These are phyloP conservation scores for Fusarium poae DNA, from an alignment of 2,329 filamentous ascomycete genomes.

Conservation along the genomic window DNA sequence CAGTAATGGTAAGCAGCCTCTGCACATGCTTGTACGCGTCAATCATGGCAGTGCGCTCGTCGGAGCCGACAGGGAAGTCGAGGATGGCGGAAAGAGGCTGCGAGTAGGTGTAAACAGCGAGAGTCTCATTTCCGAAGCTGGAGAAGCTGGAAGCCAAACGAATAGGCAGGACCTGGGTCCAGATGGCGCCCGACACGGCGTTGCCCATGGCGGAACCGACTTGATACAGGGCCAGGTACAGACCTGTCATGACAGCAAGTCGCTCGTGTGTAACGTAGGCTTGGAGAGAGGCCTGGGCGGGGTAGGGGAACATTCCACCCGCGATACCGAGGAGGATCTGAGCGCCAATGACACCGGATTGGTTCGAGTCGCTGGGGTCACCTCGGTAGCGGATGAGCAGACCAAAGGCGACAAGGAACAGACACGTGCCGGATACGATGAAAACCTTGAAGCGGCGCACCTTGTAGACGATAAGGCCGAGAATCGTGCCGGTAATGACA, in stretches of 20 bases:
- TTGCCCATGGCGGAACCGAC: constrained; percentile 72
- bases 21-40: constrained; percentile 62
- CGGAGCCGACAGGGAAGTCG: constrained; percentile 58
- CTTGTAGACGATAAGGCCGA: constrained; percentile 69
- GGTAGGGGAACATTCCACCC: constrained; percentile 71
- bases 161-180: constrained; percentile 68
- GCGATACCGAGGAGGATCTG: constrained; percentile 73
- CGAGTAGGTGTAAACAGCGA: constrained; percentile 54
- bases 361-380: constrained; percentile 56
- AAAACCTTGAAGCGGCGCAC: constrained; percentile 73
- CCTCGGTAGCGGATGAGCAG: constrained; percentile 74
- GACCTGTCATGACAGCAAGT: constrained; percentile 72
- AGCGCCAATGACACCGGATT: constrained; percentile 71
- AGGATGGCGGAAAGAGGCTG: constrained; percentile 54
- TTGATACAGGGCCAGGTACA: constrained; percentile 74
- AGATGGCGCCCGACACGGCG: constrained; percentile 71
- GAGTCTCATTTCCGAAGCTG: constrained; percentile 53
- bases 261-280: constrained; percentile 61
- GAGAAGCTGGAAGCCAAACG: constrained; percentile 57
- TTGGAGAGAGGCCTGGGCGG: constrained; percentile 62
- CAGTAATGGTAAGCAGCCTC: constrained; percentile 61
- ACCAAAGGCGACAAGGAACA: constrained; percentile 75
- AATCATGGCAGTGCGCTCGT: constrained; percentile 59
- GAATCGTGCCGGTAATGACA: constrained; percentile 68
- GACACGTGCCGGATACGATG: constrained; percentile 69